Base-by-base conservation (phyloP, 2,329 filamentous ascomycete genomes). In the Ilyonectria mors-panacis region DNA sequence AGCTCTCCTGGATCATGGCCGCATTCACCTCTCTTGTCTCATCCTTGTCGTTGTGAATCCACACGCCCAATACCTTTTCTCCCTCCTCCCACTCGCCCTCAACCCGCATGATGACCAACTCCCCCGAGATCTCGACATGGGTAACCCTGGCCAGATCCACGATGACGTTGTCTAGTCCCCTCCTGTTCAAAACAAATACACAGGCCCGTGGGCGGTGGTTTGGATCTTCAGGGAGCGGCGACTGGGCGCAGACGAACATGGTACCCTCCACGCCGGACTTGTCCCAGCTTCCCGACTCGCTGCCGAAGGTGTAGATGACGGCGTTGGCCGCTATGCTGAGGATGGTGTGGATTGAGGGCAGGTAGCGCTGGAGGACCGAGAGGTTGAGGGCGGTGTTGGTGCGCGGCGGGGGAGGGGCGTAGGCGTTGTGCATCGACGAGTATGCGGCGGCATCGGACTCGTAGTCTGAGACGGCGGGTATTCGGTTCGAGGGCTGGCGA, bases 381-480 rank as follows among this genome's bases (percentile, higher is more conserved):
- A 97, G 87, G 84, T 98, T 98, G 77, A 98, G 91, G 73, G 97
- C 92, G 62, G 92, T 93, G 80, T 95, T 96, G 69, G 92, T 91
- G 71, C 93, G 91, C 79, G 84, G 88, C 58, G 81, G 85, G 76
- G 82, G 87, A 39, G 79, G 83, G 72, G 76, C 82, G 67, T 78
- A 82, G 62, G 70, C 78, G 68, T 75, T 81, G 66, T 75, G 80
- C 65, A 71, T 81, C 73, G 75, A 55, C 51, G 67, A 51, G 42
- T 71, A 67, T 47, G 67, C 83, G 78, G 84, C 85, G 21, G 85
- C 86, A 78, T 92, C 91, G 68, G 90, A 92, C 74, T 93, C 90
- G 81, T 92, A 92, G 80, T 92, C 90, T 53, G 87, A 88, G 30
- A 81, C 77, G 53, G 80, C 81, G 26, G 80, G 78, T 66, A 82